Conservation (phyloP, 202 grass and related monocot species). For the Zoysia matrella region DNA sequence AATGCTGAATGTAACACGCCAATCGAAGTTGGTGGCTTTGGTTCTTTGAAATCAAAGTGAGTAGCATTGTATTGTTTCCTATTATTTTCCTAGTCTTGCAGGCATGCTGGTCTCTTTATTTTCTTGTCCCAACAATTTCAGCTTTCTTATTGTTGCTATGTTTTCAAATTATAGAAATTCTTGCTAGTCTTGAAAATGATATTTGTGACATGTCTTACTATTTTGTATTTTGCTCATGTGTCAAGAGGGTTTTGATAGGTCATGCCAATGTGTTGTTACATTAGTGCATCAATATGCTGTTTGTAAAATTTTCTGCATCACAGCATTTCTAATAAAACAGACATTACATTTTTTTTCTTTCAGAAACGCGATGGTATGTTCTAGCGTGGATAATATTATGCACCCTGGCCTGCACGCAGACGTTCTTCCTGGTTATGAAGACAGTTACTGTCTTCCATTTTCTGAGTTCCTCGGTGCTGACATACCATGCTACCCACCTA, state of each 20-base stretch:
- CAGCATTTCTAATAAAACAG: slow-evolving; percentile 2
- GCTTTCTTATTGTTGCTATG: background rate
- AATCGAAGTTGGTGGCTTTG: slow-evolving; percentile 51
- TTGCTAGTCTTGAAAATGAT: slow-evolving; percentile 3
- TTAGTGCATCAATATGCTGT: slow-evolving; percentile 21
- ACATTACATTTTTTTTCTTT: slow-evolving; percentile 21
- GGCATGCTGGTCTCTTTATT: background rate
- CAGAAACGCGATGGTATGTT: slow-evolving; percentile 60
- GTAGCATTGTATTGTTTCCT: slow-evolving; percentile 43
- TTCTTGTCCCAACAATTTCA: background rate
- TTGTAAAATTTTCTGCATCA: slow-evolving; percentile 21
- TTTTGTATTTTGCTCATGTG: background rate
- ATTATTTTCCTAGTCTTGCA: slow-evolving; percentile 26
- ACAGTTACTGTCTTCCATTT: slow-evolving; percentile 75
- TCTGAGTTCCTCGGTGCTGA: slow-evolving; percentile 78
- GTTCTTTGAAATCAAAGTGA: slow-evolving; percentile 74
- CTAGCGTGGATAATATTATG: slow-evolving; percentile 70
- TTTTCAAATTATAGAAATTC: slow-evolving; percentile 30
- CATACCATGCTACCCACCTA: slow-evolving; percentile 73
- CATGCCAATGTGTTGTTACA: background rate
- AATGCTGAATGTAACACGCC: slow-evolving; percentile 63
- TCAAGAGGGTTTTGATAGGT: slow-evolving; percentile 27
- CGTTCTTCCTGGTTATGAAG: slow-evolving; percentile 71
- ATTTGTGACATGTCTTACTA: background rate
- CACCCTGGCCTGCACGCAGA: slow-evolving; percentile 49